Evolutionary conservation across 257 asterid species (phyloP).

Genomic region (Lycium barbarum): DNA sequence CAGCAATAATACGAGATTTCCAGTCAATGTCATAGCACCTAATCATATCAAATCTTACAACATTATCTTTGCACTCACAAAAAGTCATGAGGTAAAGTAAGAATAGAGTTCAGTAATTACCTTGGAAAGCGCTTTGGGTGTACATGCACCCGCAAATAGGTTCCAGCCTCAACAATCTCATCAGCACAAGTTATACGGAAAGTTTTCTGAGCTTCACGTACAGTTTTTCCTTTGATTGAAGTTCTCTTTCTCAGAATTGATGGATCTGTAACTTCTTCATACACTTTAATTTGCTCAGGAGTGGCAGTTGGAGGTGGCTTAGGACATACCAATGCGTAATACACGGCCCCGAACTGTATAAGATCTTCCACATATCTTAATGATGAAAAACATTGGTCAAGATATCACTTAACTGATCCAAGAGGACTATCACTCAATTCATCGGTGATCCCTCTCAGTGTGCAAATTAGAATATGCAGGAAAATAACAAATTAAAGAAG

Average conservation of each 20-base stretch:
- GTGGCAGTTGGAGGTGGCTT: conserved; percentile 83
- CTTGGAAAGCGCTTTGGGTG: conserved; percentile 98
- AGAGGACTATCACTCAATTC: conserved; percentile 30
- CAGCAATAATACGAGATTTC: conserved; percentile 87
- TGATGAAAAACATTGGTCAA: conserved; percentile 35
- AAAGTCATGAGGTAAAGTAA: not conserved
- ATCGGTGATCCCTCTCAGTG: conserved; percentile 5
- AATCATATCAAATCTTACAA: conserved; percentile 36
- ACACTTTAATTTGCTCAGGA: conserved; percentile 67
- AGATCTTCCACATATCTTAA: conserved; percentile 90
- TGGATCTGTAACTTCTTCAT: conserved; percentile 77
- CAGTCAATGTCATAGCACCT: conserved; percentile 97
- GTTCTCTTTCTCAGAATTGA: conserved; percentile 63
- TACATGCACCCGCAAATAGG: conserved; percentile 90
- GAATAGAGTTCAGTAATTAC: conserved; percentile 42
- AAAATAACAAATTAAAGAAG: conserved; percentile 30
- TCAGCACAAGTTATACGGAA: conserved; percentile 62
- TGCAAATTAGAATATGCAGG: conserved; percentile 24
- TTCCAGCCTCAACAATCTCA: conserved; percentile 89
- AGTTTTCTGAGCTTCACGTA: conserved; percentile 89
- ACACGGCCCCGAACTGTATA: conserved; percentile 93
- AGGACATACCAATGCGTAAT: conserved; percentile 94
- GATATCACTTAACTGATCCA: conserved; percentile 33
- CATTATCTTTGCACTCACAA: conserved; percentile 4
- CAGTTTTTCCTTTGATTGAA: conserved; percentile 87